phyloP scores from a whole-genome alignment of 768 basidiomycete species.

The Ephemerocybe angulata region DNA sequence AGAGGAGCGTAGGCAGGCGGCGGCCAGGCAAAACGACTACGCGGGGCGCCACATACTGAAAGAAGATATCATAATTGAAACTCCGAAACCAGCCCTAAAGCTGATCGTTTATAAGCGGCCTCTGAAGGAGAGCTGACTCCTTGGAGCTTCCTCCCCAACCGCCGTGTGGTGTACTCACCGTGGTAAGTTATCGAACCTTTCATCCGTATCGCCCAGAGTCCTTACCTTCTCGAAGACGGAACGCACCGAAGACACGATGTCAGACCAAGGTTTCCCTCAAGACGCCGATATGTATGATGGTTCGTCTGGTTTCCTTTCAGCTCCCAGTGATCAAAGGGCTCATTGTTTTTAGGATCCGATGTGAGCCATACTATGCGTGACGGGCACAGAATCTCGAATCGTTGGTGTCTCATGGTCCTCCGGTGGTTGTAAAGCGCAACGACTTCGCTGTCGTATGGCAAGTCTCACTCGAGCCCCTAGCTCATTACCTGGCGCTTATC shows the following conservation, averaged over 20 bases:
- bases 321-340: background rate
- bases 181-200: background rate
- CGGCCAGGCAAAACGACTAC: no score
- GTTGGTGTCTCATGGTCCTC: background rate
- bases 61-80: background rate
- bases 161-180: background rate
- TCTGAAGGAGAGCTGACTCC: background rate
- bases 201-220: background rate
- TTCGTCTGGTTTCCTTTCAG: background rate
- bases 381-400: background rate
- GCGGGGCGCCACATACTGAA: no score
- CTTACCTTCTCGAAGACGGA: background rate
- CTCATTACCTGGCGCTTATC: background rate
- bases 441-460: background rate
- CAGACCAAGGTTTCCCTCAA: background rate
- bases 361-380: background rate
- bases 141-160: constrained; percentile 11
- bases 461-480: background rate
- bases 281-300: background rate
- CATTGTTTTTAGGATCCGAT: background rate
- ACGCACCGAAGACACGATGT: background rate
- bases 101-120: background rate
- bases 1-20: no score
- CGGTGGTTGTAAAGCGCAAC: background rate
- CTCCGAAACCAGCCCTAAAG: constrained; percentile 11